phyloP scores from a whole-genome alignment of 345 rosid genomes.

The Mangifera indica region DNA sequence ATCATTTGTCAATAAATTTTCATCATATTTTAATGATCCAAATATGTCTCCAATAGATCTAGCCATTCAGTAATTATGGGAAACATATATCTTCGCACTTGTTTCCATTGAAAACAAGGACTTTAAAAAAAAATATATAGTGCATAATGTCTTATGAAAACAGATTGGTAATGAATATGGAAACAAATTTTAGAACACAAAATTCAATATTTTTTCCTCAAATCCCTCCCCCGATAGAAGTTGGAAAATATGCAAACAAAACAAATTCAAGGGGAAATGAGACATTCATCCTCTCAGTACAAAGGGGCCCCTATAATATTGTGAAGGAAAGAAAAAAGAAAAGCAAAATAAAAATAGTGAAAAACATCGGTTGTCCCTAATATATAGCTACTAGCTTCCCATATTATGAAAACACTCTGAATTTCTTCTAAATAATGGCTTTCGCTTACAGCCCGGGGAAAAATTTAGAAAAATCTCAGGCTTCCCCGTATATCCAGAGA shows the following conservation, averaged over 20 bases:
- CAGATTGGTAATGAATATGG: background rate
- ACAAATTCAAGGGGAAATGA: slow-evolving; percentile 16
- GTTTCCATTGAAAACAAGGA: no score
- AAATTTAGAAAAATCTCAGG: slow-evolving; percentile 34
- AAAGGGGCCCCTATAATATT: slow-evolving; percentile 3
- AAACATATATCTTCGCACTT: no score
- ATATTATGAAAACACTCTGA: slow-evolving; percentile 44
- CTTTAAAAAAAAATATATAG: background rate
- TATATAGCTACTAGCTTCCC: slow-evolving; percentile 38
- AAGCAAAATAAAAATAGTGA: background rate
- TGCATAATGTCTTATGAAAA: background rate
- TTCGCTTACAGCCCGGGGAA: slow-evolving; percentile 46
- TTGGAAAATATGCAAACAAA: slow-evolving; percentile 16
- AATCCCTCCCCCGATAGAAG: slow-evolving; percentile 13
- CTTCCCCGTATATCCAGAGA: slow-evolving; percentile 32
- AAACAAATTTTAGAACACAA: slow-evolving; percentile 20
- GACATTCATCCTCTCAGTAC: slow-evolving; percentile 5
- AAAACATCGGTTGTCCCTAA: slow-evolving; percentile 19
- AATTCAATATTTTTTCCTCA: slow-evolving; percentile 20
- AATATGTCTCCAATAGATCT: no score
- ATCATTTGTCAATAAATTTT: no score
- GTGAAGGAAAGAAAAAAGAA: slow-evolving; percentile 6
- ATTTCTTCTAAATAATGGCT: slow-evolving; percentile 47
- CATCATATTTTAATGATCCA: no score
- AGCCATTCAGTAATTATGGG: no score